phyloP scores from a whole-genome alignment of 148 eudicot species.

The Rhododendron mucronatum region DNA sequence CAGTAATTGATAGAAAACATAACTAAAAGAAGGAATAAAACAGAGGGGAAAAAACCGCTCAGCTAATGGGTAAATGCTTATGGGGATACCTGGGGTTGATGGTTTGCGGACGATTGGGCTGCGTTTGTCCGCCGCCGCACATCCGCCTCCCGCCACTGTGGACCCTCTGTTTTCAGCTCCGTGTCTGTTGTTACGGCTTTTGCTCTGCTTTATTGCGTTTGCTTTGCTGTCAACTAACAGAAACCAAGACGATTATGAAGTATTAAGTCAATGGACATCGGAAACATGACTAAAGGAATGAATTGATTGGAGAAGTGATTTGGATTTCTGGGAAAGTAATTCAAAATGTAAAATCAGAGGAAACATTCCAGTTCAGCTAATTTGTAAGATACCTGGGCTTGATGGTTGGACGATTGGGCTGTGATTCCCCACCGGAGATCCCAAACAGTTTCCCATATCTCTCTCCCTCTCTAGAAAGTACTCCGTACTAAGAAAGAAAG shows the following conservation, averaged over 20 bases:
- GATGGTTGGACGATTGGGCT: constrained; percentile 3
- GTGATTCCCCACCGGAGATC: not conserved
- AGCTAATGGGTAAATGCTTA: not conserved
- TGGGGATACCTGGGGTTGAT: not conserved
- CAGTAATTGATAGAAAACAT: not conserved
- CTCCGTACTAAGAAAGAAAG: too few species aligned
- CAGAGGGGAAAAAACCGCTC: not conserved
- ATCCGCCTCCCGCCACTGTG: too few species aligned
- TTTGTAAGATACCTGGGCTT: not conserved
- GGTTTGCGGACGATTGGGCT: not conserved
- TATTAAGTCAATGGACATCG: not conserved
- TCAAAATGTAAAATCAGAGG: not conserved
- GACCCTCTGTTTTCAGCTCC: not conserved
- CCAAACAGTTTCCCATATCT: constrained; percentile 10
- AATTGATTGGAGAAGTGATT: not conserved
- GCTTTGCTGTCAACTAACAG: not conserved
- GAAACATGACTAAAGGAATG: not conserved
- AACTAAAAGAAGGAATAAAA: not conserved
- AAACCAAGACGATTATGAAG: not conserved
- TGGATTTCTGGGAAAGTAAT: not conserved
- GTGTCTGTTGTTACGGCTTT: not conserved
- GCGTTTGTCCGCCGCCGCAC: not conserved
- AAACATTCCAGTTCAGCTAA: not conserved
- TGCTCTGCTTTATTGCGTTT: not conserved
- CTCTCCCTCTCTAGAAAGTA: not conserved